Evolutionary conservation across 768 basidiomycete species (phyloP), one percentile per base, ranked within the genome.

Genomic region (Epithele typhae): DNA sequence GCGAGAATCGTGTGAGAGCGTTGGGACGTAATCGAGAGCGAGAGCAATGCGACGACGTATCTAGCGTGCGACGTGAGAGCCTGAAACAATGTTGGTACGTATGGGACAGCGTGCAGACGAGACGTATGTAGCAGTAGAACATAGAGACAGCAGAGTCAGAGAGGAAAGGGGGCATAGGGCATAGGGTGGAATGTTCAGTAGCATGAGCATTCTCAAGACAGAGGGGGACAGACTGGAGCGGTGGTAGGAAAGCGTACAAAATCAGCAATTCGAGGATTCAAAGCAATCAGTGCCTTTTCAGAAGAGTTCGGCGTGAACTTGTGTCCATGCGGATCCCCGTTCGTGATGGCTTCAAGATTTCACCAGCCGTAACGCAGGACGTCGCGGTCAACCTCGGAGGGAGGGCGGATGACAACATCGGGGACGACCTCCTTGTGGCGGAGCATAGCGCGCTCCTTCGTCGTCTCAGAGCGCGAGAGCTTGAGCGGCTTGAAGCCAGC

Each of bases 401-500:
- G 81, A 9, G 81, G 80, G 17, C 81, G 71, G 43, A 84, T 71
- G 45, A 82, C 71, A 23, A 84, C 79, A 33, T 76, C 71, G 25
- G 83, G 82, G 24, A 84, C 64, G 41, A 72, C 67, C 67, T 82
- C 81, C 32, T 63, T 65, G 62, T 74, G 73, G 57, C 79, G 69
- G 52, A 83, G 71, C 45, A 72, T 56, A 37, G 76, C 81, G 44
- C 82, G 78, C 60, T 76, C 63, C 64, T 79, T 83, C 59, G 69
- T 73, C 25, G 84, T 84, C 51, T 85, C 82, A 27, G 77, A 81
- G 53, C 82, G 70, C 38, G 68, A 68, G 49, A 87, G 77, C 53
- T 69, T 76, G 55, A 85, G 64, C 50, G 79, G 74, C 71, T 76
- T 82, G 65, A 82, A 54, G 55, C 73, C 70, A 62, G 72, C 75